These are phyloP conservation scores for Neoarthrinium moseri DNA, from an alignment of 2,329 filamentous ascomycete genomes.

Conservation along the genomic window DNA sequence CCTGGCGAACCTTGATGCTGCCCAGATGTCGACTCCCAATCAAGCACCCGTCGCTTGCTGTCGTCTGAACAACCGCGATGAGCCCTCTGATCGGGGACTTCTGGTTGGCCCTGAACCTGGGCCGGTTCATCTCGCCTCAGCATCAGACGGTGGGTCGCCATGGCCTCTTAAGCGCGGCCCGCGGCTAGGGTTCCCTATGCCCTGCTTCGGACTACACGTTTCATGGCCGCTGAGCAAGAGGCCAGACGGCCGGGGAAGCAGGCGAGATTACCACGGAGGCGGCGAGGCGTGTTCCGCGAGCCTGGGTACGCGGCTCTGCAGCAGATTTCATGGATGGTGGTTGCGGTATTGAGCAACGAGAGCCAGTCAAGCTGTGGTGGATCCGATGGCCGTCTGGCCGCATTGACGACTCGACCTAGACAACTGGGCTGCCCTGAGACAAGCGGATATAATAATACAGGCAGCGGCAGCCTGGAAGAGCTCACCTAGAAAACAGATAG, in stretches of 20 bases:
- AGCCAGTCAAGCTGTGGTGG: slow-evolving; percentile 24
- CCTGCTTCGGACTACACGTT: background rate
- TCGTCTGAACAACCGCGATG: slow-evolving; percentile 18
- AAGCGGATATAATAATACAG: too few relatives aligned
- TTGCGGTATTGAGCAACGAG: slow-evolving; percentile 1
- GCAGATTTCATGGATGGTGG: background rate
- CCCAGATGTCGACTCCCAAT: slow-evolving; percentile 10
- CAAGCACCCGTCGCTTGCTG: slow-evolving; percentile 3
- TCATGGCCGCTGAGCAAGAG: slow-evolving; percentile 2
- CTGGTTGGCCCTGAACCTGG: slow-evolving; percentile 24
- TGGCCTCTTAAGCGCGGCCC: slow-evolving; percentile 28
- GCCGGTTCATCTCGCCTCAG: slow-evolving; percentile 9
- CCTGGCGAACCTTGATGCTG: slow-evolving; percentile 3
- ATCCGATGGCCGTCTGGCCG: slow-evolving; percentile 13
- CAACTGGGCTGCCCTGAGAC: slow-evolving; percentile 14
- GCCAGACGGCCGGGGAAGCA: slow-evolving; percentile 4
- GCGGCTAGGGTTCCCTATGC: slow-evolving; percentile 14
- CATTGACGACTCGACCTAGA: slow-evolving; percentile 7
- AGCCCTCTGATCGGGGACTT: slow-evolving; percentile 17
- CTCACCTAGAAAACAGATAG: too few relatives aligned
- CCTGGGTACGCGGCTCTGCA: slow-evolving; percentile 6
- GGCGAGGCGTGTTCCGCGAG: slow-evolving; percentile 16
- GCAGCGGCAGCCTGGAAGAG: too few relatives aligned
- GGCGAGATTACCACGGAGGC: slow-evolving; percentile 22
- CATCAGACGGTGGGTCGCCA: slow-evolving; percentile 13